A percentile compares a stretch with the other conserved stretches of the same genome.
These are phyloP conservation scores for Agaricus sinodeliciosus DNA, from an alignment of 768 basidiomycete genomes.

Conservation along the genomic window DNA sequence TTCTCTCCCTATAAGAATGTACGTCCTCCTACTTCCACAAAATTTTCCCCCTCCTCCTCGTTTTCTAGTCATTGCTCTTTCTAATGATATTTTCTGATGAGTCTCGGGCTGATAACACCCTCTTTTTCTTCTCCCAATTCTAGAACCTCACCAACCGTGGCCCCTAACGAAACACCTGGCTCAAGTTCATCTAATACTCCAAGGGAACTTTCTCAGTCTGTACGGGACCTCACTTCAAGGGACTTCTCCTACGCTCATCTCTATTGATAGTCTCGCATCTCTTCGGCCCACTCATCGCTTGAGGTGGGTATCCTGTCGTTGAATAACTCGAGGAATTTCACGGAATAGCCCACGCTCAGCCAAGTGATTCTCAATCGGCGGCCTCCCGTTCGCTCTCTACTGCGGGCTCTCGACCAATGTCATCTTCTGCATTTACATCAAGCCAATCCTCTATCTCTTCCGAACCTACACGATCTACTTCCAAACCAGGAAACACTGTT, in stretches of 20 bases:
- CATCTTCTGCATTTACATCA: constrained; percentile 7
- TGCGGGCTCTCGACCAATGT: constrained; percentile 4
- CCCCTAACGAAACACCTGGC: not conserved
- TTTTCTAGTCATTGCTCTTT: not conserved
- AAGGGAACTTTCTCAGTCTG: not conserved
- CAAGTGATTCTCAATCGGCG: constrained; percentile 6
- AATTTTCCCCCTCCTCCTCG: not conserved
- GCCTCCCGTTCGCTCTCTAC: not conserved
- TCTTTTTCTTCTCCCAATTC: not conserved
- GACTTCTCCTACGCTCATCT: not conserved
- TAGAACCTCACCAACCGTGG: not conserved
- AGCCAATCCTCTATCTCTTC: constrained; percentile 3
- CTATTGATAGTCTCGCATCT: not conserved
- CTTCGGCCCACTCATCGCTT: not conserved
- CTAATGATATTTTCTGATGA: not conserved
- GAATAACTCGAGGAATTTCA: not conserved
- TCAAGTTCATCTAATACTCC: not conserved
- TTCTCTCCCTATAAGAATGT: constrained; percentile 4
- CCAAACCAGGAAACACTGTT: not conserved
- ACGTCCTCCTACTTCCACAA: not conserved
- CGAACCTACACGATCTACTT: not conserved
- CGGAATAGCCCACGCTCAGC: not conserved
- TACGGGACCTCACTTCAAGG: not conserved
- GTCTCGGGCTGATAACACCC: constrained; percentile 3
- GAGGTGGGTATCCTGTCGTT: not conserved